These are phyloP conservation scores for Aureobasidium sp. DNA, from an alignment of 2,329 filamentous ascomycete species.

Conservation along the genomic window DNA sequence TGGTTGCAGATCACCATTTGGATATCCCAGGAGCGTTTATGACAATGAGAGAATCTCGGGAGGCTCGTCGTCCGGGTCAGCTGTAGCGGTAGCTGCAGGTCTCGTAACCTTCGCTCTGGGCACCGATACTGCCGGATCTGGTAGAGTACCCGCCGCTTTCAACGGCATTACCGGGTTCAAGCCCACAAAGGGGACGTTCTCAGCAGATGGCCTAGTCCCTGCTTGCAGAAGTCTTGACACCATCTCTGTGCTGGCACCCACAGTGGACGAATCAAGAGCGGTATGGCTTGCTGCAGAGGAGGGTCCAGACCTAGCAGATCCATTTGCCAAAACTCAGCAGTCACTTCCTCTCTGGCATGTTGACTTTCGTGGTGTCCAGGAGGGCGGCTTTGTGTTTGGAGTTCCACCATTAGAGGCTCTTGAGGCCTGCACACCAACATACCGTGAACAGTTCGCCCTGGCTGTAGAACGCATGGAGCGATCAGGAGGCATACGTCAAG, in stretches of 20 bases:
- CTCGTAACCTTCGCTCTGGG: conserved; percentile 71
- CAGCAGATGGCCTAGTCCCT: conserved; percentile 64
- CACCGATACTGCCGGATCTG: conserved; percentile 75
- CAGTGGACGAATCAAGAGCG: too few relatives aligned
- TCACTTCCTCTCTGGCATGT: background rate
- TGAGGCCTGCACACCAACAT: too few relatives aligned
- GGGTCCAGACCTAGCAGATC: background rate
- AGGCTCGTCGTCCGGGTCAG: conserved; percentile 74
- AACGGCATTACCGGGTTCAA: conserved; percentile 79
- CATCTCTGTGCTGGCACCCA: too few relatives aligned
- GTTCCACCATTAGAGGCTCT: too few relatives aligned
- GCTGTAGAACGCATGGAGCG: too few relatives aligned
- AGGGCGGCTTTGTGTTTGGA: background rate
- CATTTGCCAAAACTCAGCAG: background rate
- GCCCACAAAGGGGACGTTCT: conserved; percentile 78
- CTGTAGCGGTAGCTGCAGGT: conserved; percentile 70
- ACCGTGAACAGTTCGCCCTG: too few relatives aligned
- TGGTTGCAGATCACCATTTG: conserved; percentile 61
- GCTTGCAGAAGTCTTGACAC: conserved; percentile 74
- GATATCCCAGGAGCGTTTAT: too few relatives aligned
- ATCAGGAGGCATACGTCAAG: too few relatives aligned
- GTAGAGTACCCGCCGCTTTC: conserved; percentile 76
- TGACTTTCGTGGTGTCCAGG: background rate
- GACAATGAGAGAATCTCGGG: conserved; percentile 75
- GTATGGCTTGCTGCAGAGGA: background rate